Evolutionary conservation across 2,329 filamentous ascomycete species (phyloP), one percentile per base, ranked within the genome.

Genomic region (Aureobasidium sp.): DNA sequence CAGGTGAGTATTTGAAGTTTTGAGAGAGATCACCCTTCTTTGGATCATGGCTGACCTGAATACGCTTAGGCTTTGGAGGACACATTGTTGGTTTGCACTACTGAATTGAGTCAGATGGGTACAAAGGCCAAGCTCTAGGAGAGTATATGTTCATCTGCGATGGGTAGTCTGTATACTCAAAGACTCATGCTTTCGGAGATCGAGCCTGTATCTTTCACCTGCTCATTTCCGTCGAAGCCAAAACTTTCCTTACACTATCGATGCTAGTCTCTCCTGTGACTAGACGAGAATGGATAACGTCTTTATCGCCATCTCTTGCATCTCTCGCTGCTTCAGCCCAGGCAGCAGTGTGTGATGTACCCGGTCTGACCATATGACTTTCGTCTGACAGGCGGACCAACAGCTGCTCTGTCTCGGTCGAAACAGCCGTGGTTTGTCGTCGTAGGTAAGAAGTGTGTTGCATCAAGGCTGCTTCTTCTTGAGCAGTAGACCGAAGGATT

Each of bases 61-160:
- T n/a, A 21, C 30, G 21, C 21, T 21, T 44, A 60, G 29, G 41
- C 53, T 50, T 30, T 74, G 65, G 66, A 66, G 37, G 72, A 74
- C 64, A 74, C 72, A 10, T 71, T 72, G 59, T 70, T 74, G 51
- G 42, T 74, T 36, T 73, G 71, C 47, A 74, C 72, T 54, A 73
- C 66, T 27, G 72, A 74, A 66, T 59, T 73, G 27, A 13, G 27
- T 21, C 8, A 13, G 34, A 41, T 41, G 27, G 32, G 16, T 41
- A 30, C 34, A 50, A 59, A 59, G 44, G 27, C 45, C 3, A 59
- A 59, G 57, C 54, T 58, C 9, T 58, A 42, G 27, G 32, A 29
- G 13, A n/a, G 32, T 11, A 32, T 4, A 10, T 39, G 49, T 29
- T n/a, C 5, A 1, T 16, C 21, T 21, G 21, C 21, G 21, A 21